Evolutionary conservation across 2,329 filamentous ascomycete genomes (phyloP), one percentile per base, ranked within the genome.

Genomic region (Byssoonygena ceratinophila): DNA sequence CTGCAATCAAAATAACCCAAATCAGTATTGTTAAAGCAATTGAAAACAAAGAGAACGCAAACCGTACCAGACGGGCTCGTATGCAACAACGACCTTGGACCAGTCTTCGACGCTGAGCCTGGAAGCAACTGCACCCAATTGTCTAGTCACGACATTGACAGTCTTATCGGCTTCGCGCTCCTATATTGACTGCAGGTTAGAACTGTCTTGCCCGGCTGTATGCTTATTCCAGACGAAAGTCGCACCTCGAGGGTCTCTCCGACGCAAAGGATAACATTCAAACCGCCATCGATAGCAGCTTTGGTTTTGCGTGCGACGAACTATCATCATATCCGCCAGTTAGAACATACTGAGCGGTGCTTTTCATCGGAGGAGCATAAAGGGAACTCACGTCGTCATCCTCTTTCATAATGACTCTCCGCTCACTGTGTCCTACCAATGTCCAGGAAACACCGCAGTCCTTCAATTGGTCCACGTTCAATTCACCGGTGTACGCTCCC

Each of bases 401-500:
- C 79, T 98, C 92, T 70, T 83, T 80, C 58, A 97, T 78, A 69
- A 97, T 83, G 51, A 88, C 87, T 63, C 92, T 85, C 64, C 92
- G 86, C 80, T 98, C 92, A 57, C 86, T 92, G 81, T 98, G 92
- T 61, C 92, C 92, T 56, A 95, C 78, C 65, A 98, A 84, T 57
- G 84, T 79, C 92, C 92, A 98, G 67, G 81, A 81, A 73, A 97
- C 85, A 67, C 82, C 82, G 74, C 78, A 82, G 73, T 97, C 92
- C 74, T 86, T 84, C 65, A 98, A 83, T 77, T 97, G 92, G 57
- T 83, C 76, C 59, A 90, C 90, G 60, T 85, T 90, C 75, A 96
- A 92, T 77, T 98, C 92, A 66, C 92, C 92, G 32, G 92, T 98
- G 79, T 86, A 97, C 64, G 92, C 92, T 63, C 92, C 92, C 72